These are phyloP conservation scores for Ceratobasidium sp. DNA, from an alignment of 1,284 basidiomycete species.

Conservation along the genomic window DNA sequence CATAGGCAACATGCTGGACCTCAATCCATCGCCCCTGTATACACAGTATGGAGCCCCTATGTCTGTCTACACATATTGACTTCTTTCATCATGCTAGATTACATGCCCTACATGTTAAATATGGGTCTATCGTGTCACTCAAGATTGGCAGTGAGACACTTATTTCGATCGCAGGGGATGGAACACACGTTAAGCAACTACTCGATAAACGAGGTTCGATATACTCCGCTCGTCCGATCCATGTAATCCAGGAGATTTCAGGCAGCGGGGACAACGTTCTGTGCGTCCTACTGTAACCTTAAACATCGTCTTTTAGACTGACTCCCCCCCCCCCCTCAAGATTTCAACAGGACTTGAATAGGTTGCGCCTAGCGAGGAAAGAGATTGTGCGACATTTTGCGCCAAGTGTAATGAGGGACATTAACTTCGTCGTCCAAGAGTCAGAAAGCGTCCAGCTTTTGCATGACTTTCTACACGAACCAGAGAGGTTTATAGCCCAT, in stretches of 20 bases:
- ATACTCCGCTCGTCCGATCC: conserved; percentile 20
- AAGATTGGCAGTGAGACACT: conserved; percentile 24
- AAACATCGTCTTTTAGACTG: background rate
- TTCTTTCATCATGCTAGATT: conserved; percentile 1
- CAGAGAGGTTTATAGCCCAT: conserved; percentile 27
- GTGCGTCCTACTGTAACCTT: background rate
- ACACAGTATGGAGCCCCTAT: conserved; percentile 1
- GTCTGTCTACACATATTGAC: background rate
- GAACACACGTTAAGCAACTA: conserved; percentile 25
- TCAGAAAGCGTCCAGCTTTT: conserved; percentile 37
- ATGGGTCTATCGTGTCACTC: conserved; percentile 24
- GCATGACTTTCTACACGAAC: conserved; percentile 32
- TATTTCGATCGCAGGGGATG: conserved; percentile 37
- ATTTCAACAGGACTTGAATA: conserved; percentile 28
- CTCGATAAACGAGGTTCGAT: conserved; percentile 39
- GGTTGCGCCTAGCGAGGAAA: conserved; percentile 26
- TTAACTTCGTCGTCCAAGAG: conserved; percentile 15
- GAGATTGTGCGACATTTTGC: conserved; percentile 33
- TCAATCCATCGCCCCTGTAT: background rate
- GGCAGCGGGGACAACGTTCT: conserved; percentile 19
- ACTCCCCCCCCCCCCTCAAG: background rate
- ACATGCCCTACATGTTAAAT: conserved; percentile 22
- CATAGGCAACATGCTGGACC: conserved; percentile 8
- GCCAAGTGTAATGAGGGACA: conserved; percentile 9
- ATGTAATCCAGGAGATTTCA: conserved; percentile 23